Conservation (phyloP, 2,329 filamentous ascomycete species). For the Trichoderma harzianum region DNA sequence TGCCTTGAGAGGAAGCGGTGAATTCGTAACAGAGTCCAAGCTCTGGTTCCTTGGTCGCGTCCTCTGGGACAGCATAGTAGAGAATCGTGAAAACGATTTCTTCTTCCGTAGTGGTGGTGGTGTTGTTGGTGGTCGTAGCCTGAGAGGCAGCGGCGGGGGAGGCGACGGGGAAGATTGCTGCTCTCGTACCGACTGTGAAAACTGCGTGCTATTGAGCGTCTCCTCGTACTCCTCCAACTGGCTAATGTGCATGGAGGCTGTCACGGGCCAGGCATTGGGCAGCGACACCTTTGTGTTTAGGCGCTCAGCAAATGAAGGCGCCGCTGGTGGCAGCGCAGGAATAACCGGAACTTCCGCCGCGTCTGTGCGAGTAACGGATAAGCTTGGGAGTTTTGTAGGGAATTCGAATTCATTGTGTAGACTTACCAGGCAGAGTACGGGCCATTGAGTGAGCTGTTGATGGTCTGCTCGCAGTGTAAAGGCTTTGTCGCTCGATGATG, state of each 20-base stretch:
- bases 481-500: conserved; percentile 57
- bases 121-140: conserved; percentile 55
- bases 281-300: conserved; percentile 46
- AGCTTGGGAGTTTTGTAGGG: conserved; percentile 14
- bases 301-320: conserved; percentile 56
- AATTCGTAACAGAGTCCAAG: conserved; percentile 53
- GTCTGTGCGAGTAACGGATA: conserved; percentile 30
- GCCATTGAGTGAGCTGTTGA: conserved; percentile 47
- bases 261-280: conserved; percentile 34
- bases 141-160: conserved; percentile 55
- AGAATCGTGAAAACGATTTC: conserved; percentile 63
- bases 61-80: conserved; percentile 54
- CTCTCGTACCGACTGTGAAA: conserved; percentile 23
- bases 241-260: conserved; percentile 33
- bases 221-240: conserved; percentile 30
- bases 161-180: conserved; percentile 37
- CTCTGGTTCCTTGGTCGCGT: conserved; percentile 39
- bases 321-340: conserved; percentile 54
- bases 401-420: background rate
- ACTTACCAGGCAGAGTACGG: conserved; percentile 32
- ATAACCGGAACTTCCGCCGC: conserved; percentile 53
- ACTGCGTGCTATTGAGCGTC: conserved; percentile 23
- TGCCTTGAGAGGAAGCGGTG: conserved; percentile 48
- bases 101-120: conserved; percentile 53
- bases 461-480: conserved; percentile 52